phyloP scores from a whole-genome alignment of 2,329 filamentous ascomycete species.

The Sarocladiaceae sp. region DNA sequence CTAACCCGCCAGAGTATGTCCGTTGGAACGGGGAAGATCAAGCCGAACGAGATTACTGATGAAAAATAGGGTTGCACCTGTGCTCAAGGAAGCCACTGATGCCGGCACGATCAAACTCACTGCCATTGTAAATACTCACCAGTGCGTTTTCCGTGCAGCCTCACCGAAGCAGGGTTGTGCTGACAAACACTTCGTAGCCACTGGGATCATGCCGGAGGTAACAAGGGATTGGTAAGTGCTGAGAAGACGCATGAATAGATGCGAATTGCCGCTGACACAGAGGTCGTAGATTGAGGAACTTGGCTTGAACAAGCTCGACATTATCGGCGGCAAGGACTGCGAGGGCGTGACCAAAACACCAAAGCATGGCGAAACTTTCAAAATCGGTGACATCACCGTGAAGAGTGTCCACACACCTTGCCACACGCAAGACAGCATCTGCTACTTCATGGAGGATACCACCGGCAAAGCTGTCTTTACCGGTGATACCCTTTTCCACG shows the following conservation, averaged over 20 bases:
- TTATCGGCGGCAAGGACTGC: conserved; percentile 88
- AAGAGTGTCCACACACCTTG: conserved; percentile 93
- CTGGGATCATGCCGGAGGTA: conserved; percentile 91
- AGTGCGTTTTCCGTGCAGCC: no score
- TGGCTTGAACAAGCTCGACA: conserved; percentile 58
- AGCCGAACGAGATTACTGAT: background rate
- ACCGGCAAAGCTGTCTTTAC: conserved; percentile 79
- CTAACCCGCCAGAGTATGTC: conserved; percentile 71
- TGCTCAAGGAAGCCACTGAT: conserved; percentile 69
- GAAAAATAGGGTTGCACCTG: conserved; percentile 49
- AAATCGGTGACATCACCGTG: conserved; percentile 77
- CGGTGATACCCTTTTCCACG: conserved; percentile 93
- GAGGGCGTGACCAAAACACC: conserved; percentile 75
- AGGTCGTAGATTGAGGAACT: conserved; percentile 34
- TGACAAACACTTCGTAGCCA: conserved; percentile 57
- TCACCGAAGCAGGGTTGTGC: background rate
- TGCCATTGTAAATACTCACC: conserved; percentile 93
- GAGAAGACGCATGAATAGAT: background rate
- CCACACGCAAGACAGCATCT: conserved; percentile 98
- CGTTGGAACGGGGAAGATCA: background rate
- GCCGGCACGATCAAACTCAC: conserved; percentile 74
- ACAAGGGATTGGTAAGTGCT: conserved; percentile 66
- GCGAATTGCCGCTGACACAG: no score
- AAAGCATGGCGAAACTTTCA: conserved; percentile 70
- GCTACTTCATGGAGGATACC: conserved; percentile 84